phyloP scores from a whole-genome alignment of 2,329 filamentous ascomycete species.

The Exophiala phaeomuriformis region DNA sequence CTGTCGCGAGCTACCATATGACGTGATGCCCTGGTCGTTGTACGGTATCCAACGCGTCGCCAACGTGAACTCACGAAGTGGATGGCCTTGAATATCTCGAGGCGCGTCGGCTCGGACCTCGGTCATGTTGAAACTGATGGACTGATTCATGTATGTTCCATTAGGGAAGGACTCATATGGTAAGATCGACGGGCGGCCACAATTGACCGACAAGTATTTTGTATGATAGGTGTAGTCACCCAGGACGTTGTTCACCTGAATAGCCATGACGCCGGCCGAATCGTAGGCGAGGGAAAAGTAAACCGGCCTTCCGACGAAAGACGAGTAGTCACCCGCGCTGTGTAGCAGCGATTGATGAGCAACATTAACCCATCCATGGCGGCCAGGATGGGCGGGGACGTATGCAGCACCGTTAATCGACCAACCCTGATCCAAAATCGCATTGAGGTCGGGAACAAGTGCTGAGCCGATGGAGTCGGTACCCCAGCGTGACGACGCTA shows the following conservation, averaged over 20 bases:
- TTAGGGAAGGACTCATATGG: conserved; percentile 5
- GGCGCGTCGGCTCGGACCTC: conserved; percentile 3
- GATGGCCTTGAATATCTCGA: neutral
- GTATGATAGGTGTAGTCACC: conserved; percentile 5
- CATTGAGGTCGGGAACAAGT: conserved; percentile 6
- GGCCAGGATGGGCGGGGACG: neutral
- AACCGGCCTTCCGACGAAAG: neutral
- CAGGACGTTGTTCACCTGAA: conserved; percentile 2
- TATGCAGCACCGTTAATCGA: neutral
- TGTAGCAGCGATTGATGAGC: conserved; percentile 3
- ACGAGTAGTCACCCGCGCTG: conserved; percentile 1
- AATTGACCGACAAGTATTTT: conserved; percentile 4
- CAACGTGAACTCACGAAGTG: conserved; percentile 3
- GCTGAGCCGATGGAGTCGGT: conserved; percentile 7
- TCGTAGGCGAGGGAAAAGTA: neutral
- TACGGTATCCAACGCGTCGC: conserved; percentile 3
- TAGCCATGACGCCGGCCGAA: neutral
- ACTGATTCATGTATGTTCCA: conserved; percentile 3
- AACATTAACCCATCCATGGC: conserved; percentile 10
- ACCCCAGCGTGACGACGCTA: neutral
- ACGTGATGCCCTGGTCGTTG: neutral
- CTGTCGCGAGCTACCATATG: conserved; percentile 1
- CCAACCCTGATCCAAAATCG: conserved; percentile 1
- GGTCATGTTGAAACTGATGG: conserved; percentile 9
- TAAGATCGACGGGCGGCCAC: neutral